Base-by-base conservation (phyloP, 345 rosid species). In the Acer campestre region DNA sequence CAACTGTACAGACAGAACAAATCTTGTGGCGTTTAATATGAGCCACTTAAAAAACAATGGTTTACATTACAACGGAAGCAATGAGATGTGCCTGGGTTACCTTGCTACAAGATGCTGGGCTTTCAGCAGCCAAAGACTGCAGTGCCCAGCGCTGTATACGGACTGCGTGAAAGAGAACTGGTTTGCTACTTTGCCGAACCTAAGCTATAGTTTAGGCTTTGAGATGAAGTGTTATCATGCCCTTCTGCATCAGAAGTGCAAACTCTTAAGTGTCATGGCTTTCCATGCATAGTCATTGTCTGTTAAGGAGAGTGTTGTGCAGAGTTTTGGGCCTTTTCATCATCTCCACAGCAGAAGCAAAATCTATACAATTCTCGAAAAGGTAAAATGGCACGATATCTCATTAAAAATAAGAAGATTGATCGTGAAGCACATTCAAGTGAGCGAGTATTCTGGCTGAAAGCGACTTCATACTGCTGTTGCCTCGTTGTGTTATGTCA, bases 381-480 rank as follows among this genome's bases (percentile, higher is more conserved):
- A 29, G 49, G 62, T 58, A 0, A 3, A 62, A 49, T 66, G 25
- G 35, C 31, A 23, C 35, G 17, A 55, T 17, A n/a, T 23, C 76
- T 74, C 59, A 77, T 71, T 77, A 91, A 80, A 91, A 91, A 84
- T 71, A 91, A 27, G 95, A 89, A 61, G 95, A 91, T 63, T 89
- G 91, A 18, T 88, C 86, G 49, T 85, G 93, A 73, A 91, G 93
- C 58, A 89, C 88, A 72, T 86, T 80, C 87, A 91, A 78, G 72
- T 88, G 93, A 81, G 93, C 93, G 61, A 91, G 91, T 70, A 86
- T 83, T 73, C 86, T 83, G 68, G 95, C 95, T 0, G 95, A 79
- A 73, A 89, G 84, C 42, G 93, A 89, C 82, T 81, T 91, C 88
- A 84, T 80, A n/a, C 77, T 85, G 62, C 80, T 79, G 78, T 69